These are phyloP conservation scores for Auxenochlorella protothecoides DNA, from an alignment of 139 green algal species.

Conservation along the genomic window DNA sequence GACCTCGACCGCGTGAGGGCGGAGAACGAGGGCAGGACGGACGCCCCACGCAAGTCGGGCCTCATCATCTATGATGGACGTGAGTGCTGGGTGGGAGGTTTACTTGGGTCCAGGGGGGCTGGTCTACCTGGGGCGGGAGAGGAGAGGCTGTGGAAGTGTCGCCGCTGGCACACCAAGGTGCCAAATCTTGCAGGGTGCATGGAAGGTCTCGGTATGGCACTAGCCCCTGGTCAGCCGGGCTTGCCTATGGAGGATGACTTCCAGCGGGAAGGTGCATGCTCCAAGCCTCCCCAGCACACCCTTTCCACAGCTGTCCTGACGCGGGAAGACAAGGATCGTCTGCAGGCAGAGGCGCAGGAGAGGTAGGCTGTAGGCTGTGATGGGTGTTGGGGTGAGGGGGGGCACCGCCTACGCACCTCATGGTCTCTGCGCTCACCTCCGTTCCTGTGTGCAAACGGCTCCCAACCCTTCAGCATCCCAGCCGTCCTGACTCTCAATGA, in stretches of 20 bases:
- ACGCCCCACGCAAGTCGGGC: slow-evolving; percentile 58
- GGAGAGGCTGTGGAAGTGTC: not conserved
- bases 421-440: not conserved
- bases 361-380: slow-evolving; percentile 21
- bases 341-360: slow-evolving; percentile 39
- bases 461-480: not conserved
- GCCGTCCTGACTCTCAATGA: not conserved
- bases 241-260: not conserved
- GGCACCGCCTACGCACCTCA: not conserved
- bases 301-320: slow-evolving; percentile 50
- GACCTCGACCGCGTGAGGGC: slow-evolving; percentile 69
- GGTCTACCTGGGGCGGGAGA: not conserved
- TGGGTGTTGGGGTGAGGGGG: not conserved
- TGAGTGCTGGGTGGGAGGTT: slow-evolving; percentile 18
- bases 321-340: slow-evolving; percentile 46
- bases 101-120: not conserved
- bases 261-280: not conserved
- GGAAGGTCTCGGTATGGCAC: not conserved
- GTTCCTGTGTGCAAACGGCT: not conserved
- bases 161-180: not conserved
- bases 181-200: no score
- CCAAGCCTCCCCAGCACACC: not conserved
- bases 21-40: slow-evolving; percentile 56
- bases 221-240: no score
- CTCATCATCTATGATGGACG: slow-evolving; percentile 75